Evolutionary conservation across 2,329 filamentous ascomycete species (phyloP).

Genomic region (Monilinia fructigena): DNA sequence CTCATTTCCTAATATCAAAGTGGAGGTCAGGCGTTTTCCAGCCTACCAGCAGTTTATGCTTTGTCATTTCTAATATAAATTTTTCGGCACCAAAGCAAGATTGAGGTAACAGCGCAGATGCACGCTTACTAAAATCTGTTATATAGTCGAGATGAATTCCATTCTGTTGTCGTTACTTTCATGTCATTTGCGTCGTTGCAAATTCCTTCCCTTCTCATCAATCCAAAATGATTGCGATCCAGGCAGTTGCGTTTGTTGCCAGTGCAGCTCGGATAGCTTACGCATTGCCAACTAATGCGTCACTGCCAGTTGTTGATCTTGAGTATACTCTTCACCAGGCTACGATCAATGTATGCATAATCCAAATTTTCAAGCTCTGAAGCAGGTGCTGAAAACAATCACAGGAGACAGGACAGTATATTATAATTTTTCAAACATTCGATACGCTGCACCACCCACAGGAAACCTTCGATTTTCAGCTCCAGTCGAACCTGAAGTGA

Average conservation of each 20-base stretch:
- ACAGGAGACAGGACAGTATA: constrained; percentile 39
- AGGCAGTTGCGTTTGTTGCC: constrained; percentile 7
- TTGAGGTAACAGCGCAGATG: not conserved
- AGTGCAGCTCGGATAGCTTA: constrained; percentile 1
- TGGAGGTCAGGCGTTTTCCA: not conserved
- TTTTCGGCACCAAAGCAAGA: constrained; percentile 6
- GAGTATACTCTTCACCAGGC: constrained; percentile 38
- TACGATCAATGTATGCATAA: constrained; percentile 35
- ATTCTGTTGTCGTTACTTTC: not conserved
- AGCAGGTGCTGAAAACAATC: constrained; percentile 25
- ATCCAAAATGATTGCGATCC: constrained; percentile 18
- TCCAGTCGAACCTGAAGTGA: constrained; percentile 39
- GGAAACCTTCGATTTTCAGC: constrained; percentile 47
- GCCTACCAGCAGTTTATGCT: not conserved
- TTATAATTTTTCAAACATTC: constrained; percentile 46
- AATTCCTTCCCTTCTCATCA: constrained; percentile 8
- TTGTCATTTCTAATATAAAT: not conserved
- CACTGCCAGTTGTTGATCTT: constrained; percentile 37
- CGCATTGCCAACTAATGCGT: constrained; percentile 15
- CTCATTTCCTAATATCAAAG: constrained; percentile 9
- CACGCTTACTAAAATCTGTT: not conserved
- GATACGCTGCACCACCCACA: constrained; percentile 47
- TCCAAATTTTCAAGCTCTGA: not conserved
- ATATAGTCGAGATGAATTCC: constrained; percentile 7
- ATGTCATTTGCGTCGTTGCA: not conserved